phyloP scores from a whole-genome alignment of 2,329 filamentous ascomycete species.

The Fusarium pseudocircinatum region DNA sequence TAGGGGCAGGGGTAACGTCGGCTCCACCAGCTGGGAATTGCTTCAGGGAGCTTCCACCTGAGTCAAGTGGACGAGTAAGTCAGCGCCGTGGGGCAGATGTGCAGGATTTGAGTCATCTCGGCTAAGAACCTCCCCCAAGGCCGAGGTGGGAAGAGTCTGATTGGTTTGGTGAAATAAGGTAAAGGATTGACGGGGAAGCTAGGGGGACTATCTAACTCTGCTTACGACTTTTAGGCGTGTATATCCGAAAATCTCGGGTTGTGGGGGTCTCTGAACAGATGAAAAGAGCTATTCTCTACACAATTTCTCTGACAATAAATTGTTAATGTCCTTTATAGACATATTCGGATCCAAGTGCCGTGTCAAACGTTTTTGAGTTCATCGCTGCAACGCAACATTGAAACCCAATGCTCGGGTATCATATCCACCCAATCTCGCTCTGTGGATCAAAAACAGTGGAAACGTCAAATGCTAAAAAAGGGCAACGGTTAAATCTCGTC shows the following conservation, averaged over 20 bases:
- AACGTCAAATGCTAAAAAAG: background rate
- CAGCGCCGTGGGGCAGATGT: background rate
- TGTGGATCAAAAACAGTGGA: slow-evolving; percentile 7
- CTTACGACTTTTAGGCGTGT: background rate
- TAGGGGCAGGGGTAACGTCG: background rate
- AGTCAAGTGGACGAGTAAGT: slow-evolving; percentile 6
- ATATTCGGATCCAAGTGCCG: background rate
- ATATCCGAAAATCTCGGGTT: slow-evolving; percentile 4
- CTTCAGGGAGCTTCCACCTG: slow-evolving; percentile 2
- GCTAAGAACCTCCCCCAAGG: background rate
- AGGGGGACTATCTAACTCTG: background rate
- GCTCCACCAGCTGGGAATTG: slow-evolving; percentile 16
- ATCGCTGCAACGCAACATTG: background rate
- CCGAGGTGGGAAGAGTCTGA: background rate
- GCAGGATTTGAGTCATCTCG: slow-evolving; percentile 23
- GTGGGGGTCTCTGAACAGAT: background rate
- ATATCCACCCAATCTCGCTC: slow-evolving; percentile 24
- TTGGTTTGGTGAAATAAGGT: slow-evolving; percentile 14
- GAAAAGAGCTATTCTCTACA: background rate
- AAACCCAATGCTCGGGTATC: slow-evolving; percentile 15
- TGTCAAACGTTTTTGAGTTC: background rate
- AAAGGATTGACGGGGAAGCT: slow-evolving; percentile 2
- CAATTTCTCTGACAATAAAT: background rate
- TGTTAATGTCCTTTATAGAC: background rate
- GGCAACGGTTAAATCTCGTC: slow-evolving; percentile 1